These are phyloP conservation scores for Xanthoceras sorbifolium DNA, from an alignment of 345 rosid species.

Conservation along the genomic window DNA sequence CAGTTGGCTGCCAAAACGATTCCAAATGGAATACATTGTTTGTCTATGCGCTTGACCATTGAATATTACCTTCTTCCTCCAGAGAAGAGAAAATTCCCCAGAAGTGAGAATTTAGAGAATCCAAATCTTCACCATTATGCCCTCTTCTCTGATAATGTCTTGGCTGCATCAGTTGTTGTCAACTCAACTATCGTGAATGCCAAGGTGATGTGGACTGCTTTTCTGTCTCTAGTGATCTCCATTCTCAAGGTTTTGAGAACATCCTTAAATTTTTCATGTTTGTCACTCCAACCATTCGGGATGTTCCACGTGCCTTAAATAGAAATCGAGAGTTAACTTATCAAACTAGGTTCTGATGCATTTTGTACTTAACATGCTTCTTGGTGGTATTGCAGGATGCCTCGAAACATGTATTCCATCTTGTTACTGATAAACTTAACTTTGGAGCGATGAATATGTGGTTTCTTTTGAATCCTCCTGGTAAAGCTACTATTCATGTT, in stretches of 20 bases:
- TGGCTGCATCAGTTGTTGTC: conserved; percentile 99
- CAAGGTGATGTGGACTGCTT: conserved; percentile 56
- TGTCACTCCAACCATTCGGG: neutral
- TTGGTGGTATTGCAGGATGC: conserved; percentile 68
- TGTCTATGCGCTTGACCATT: conserved; percentile 95
- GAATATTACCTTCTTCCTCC: conserved; percentile 86
- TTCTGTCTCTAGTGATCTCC: neutral
- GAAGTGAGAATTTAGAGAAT: conserved; percentile 83
- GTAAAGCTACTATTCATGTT: conserved; percentile 90
- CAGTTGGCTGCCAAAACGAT: conserved; percentile 99
- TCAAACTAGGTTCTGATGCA: conserved; percentile 2
- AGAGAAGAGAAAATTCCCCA: conserved; percentile 89
- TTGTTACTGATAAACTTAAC: conserved; percentile 92
- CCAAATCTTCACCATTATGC: conserved; percentile 92
- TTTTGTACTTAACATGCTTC: conserved; percentile 15
- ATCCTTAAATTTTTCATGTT: neutral
- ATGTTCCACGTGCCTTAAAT: neutral
- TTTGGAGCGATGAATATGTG: conserved; percentile 99
- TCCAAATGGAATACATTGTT: conserved; percentile 94
- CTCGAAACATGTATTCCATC: conserved; percentile 94
- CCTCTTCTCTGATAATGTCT: conserved; percentile 96
- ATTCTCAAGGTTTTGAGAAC: conserved; percentile 3
- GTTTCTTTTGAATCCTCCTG: conserved; percentile 95
- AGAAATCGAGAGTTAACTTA: conserved; percentile 6
- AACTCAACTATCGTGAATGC: conserved; percentile 93